Evolutionary conservation across 2,329 filamentous ascomycete species (phyloP).

Genomic region (Monosporascus sp.): DNA sequence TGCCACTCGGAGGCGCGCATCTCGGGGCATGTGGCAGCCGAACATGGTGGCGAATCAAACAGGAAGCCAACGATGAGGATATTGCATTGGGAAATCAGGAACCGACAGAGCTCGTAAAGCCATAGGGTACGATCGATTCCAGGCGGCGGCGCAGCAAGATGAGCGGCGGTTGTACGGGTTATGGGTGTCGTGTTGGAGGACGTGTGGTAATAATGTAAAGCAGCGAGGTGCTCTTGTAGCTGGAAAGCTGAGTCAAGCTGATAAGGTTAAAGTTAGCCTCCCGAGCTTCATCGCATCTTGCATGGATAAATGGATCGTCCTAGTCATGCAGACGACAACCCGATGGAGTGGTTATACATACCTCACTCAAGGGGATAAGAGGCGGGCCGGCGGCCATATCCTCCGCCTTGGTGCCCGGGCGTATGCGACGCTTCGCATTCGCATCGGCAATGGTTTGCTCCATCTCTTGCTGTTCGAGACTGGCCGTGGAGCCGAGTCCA

Average conservation of each 20-base stretch:
- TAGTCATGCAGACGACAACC: no score
- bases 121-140: constrained; percentile 83
- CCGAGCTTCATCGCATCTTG: no score
- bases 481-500: constrained; percentile 35
- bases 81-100: constrained; percentile 92
- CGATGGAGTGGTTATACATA: constrained; percentile 33
- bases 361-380: constrained; percentile 77
- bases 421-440: constrained; percentile 77
- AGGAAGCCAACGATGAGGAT: constrained; percentile 88
- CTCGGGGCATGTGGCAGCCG: constrained; percentile 82
- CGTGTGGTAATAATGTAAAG: constrained; percentile 79
- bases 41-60: constrained; percentile 84
- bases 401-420: constrained; percentile 82
- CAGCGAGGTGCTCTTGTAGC: constrained; percentile 92
- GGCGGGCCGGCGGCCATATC: constrained; percentile 93
- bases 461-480: constrained; percentile 54
- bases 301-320: no score
- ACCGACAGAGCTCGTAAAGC: constrained; percentile 97
- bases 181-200: constrained; percentile 63
- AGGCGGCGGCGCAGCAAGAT: constrained; percentile 73
- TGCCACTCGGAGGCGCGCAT: constrained; percentile 99
- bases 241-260: constrained; percentile 97
- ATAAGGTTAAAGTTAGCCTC: neutral
- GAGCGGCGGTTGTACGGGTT: constrained; percentile 65
- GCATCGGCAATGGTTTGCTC: constrained; percentile 62